Evolutionary conservation across 768 basidiomycete species (phyloP), one percentile per base, ranked within the genome.

Genomic region (Clitopilus passeckerianus): DNA sequence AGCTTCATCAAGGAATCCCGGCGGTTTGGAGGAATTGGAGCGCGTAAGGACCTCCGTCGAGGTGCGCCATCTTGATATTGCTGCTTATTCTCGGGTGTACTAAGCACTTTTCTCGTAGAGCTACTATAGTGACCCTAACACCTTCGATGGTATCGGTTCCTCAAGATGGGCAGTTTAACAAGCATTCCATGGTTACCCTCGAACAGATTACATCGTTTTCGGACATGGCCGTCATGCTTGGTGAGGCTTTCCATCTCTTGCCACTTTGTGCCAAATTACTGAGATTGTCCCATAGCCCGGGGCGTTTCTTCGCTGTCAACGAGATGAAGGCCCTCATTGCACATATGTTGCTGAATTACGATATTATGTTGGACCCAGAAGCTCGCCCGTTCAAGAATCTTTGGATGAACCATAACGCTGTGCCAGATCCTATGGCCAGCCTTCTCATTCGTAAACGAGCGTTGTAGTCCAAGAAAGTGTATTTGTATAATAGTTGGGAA

Each of bases 1-100:
- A 80, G 76, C 56, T 78, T 81, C 65, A 58, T 79, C 35, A 74
- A 72, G 56, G 79, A 79, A 56, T 73, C 74, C 5, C 70, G 72
- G 57, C 68, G 76, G 5, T 59, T 70, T 23, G 68, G 67, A n/a
- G 73, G 74, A 1, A 63, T 67, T 43, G 66, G 60, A 16, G 57
- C 60, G 15, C 34, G 75, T 75, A 59, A 67, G 16, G 33, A 43
- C 6, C 35, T 10, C 77, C 0, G 37, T 64, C 14, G 59, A 58
- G 14, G 65, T 69, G 2, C 69, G 69, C 35, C 79, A 81, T 30
- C 61, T 63, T 14, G 66, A 69, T 34, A 65, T n/a, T 68, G 60
- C 67, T 68, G 57, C 10, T 58, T 7, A 34, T 57, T 59, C n/a
- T 15, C 16, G 12, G 34, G 24, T 41, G 14, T 33, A 30, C 57